Conservation (phyloP, 2,329 filamentous ascomycete genomes). For the Aspergillus carbonarius region DNA sequence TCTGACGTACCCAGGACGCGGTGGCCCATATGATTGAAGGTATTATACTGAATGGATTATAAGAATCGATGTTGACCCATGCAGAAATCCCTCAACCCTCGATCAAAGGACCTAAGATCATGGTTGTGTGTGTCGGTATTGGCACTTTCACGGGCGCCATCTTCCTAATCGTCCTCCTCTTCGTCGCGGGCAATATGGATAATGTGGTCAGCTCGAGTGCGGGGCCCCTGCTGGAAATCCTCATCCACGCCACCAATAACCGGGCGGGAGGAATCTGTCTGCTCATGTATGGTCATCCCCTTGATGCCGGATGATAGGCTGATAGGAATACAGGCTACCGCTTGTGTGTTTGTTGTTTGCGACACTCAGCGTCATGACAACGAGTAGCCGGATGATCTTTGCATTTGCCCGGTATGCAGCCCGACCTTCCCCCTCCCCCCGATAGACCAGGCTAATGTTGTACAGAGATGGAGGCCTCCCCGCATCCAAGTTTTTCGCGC, state of each 20-base stretch:
- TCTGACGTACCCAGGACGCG: constrained; percentile 29
- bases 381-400: constrained; percentile 34
- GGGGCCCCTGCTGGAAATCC: constrained; percentile 61
- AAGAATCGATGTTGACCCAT: background rate
- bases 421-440: too few species aligned
- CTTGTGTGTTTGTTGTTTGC: constrained; percentile 30
- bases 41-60: background rate
- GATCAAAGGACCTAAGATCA: constrained; percentile 62
- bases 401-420: constrained; percentile 27
- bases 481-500: constrained; percentile 58
- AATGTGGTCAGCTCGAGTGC: constrained; percentile 55
- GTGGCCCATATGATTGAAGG: constrained; percentile 47
- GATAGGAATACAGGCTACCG: constrained; percentile 24
- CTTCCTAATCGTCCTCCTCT: constrained; percentile 62
- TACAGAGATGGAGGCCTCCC: constrained; percentile 64
- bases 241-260: constrained; percentile 62
- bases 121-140: constrained; percentile 63
- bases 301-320: background rate
- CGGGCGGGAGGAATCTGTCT: constrained; percentile 62
- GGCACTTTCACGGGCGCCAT: constrained; percentile 63
- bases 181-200: constrained; percentile 59
- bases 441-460: background rate
- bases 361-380: constrained; percentile 33
- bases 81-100: constrained; percentile 43
- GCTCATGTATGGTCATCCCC: constrained; percentile 49